Conservation (phyloP, 768 basidiomycete species). For the Lactarius psammicola region DNA sequence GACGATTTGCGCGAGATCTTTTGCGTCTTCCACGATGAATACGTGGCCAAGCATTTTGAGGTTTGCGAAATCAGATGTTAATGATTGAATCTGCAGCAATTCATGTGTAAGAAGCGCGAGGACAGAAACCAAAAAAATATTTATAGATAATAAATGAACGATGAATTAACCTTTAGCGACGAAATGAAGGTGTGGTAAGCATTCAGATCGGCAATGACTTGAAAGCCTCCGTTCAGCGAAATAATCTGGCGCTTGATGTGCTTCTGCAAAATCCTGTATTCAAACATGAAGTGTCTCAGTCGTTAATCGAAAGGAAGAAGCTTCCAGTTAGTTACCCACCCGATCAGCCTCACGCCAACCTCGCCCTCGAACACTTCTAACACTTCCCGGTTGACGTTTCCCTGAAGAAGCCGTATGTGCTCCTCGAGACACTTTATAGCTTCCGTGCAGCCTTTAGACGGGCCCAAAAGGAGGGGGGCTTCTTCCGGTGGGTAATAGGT, state of each 20-base stretch:
- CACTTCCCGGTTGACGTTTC: conserved; percentile 94
- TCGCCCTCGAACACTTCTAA: conserved; percentile 98
- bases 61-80: conserved; percentile 87
- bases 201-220: conserved; percentile 94
- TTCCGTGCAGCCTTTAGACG: conserved; percentile 85
- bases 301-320: conserved; percentile 4
- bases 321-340: conserved; percentile 32
- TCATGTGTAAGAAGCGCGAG: conserved; percentile 9
- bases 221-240: conserved; percentile 89
- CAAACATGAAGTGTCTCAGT: conserved; percentile 3
- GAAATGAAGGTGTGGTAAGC: conserved; percentile 87
- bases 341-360: conserved; percentile 72
- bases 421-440: conserved; percentile 85
- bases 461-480: conserved; percentile 72
- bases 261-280: conserved; percentile 81
- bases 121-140: background rate
- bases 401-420: conserved; percentile 89
- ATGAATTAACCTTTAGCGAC: conserved; percentile 65
- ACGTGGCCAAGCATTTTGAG: conserved; percentile 98
- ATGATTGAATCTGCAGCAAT: conserved; percentile 57
- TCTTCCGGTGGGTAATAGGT: conserved; percentile 92
- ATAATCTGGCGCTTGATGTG: conserved; percentile 98
- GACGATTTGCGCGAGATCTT: conserved; percentile 94
- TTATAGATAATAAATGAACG: background rate
- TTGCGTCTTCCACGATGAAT: conserved; percentile 92